Percentiles rank a stretch among this genome's conserved stretches.
phyloP scores from a whole-genome alignment of 2,329 filamentous ascomycete species.

The Tolypocladium cylindrosporum region DNA sequence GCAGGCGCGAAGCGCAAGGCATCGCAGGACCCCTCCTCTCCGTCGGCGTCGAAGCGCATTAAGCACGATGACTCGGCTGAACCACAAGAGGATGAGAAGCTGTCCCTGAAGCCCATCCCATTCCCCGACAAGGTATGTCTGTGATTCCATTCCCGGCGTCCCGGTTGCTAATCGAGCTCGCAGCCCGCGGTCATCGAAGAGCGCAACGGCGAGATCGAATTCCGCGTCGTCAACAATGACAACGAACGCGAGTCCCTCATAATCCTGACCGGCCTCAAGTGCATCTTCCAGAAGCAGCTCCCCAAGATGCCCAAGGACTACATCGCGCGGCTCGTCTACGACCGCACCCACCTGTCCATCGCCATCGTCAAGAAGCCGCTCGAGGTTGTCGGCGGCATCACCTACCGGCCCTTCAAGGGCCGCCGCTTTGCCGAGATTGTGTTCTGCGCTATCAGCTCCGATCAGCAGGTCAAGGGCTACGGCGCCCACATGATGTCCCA shows the following conservation, averaged over 20 bases:
- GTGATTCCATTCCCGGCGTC: no score
- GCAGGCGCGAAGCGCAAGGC: constrained; percentile 63
- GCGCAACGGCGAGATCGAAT: constrained; percentile 88
- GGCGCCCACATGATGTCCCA: constrained; percentile 97
- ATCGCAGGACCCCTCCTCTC: constrained; percentile 51
- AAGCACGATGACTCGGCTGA: constrained; percentile 35
- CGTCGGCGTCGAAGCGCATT: constrained; percentile 53
- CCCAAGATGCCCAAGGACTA: constrained; percentile 99
- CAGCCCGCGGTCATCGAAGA: constrained; percentile 88
- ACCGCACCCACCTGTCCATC: constrained; percentile 90
- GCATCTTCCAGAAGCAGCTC: constrained; percentile 95
- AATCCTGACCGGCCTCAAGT: constrained; percentile 90
- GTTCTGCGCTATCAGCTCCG: constrained; percentile 93
- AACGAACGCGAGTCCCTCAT: constrained; percentile 79
- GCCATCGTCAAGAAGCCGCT: constrained; percentile 95
- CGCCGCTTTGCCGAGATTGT: constrained; percentile 96
- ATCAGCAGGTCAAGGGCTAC: constrained; percentile 98
- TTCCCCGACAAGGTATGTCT: constrained; percentile 76
- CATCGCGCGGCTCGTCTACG: constrained; percentile 93
- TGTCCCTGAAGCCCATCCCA: constrained; percentile 55
- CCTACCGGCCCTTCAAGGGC: constrained; percentile 86
- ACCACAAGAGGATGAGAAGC: constrained; percentile 31
- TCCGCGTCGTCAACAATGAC: constrained; percentile 97
- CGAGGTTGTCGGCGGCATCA: constrained; percentile 94
- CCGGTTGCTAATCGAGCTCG: background rate